Percentiles rank a stretch among this genome's conserved stretches.
These are phyloP conservation scores for Smallanthus sonchifolius DNA, from an alignment of 129 eudicot genomes.

Conservation along the genomic window DNA sequence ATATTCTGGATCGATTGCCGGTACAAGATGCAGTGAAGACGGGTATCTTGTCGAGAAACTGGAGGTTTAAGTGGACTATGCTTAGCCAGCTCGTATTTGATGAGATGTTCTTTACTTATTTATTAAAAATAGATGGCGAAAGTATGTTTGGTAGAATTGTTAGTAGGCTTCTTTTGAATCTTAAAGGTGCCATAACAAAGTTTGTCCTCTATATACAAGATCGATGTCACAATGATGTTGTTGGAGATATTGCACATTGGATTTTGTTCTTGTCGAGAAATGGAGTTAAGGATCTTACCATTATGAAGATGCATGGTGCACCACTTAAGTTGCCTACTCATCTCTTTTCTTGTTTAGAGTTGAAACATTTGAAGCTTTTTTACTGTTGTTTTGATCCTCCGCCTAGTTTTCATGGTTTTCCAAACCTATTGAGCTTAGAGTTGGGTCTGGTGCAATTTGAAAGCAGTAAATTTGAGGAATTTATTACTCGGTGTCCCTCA, in stretches of 20 bases:
- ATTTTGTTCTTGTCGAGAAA: not conserved
- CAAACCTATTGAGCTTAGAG: conserved; percentile 14
- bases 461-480: not conserved
- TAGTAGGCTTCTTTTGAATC: not conserved
- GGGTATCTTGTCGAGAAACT: not conserved
- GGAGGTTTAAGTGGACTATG: conserved; percentile 14
- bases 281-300: not conserved
- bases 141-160: not conserved
- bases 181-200: conserved; percentile 8
- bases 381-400: not conserved
- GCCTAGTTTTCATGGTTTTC: conserved; percentile 6
- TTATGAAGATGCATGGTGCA: not conserved
- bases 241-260: not conserved
- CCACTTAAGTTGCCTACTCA: not conserved
- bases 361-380: conserved; percentile 4
- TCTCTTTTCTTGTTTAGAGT: conserved; percentile 8
- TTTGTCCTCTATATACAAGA: not conserved
- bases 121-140: not conserved
- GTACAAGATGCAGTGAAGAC: conserved; percentile 13
- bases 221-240: not conserved
- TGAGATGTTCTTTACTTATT: not conserved
- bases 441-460: not conserved
- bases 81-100: conserved; percentile 13
- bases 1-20: conserved; percentile 6
- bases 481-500: conserved; percentile 1